Base-by-base conservation (phyloP, 352 stramenopile species). In the Pythium phragmiticola region DNA sequence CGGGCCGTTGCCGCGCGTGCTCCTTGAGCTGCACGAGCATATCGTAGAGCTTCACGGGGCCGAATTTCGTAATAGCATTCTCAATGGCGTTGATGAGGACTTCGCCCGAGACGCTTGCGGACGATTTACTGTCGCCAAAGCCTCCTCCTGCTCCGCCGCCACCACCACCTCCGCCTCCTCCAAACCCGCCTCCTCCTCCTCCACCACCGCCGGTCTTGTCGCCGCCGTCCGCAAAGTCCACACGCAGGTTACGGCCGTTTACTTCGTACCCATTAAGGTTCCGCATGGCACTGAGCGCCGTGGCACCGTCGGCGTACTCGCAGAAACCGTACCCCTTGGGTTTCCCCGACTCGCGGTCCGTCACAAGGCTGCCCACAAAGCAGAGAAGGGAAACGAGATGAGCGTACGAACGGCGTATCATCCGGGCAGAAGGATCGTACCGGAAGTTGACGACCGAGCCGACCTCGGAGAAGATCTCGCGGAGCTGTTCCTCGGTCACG, bases 271-370 rank as follows among this genome's bases (percentile, higher is more conserved):
- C 86, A 54, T 94, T 94, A 28, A 94, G 73, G 65, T 94, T 94
- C 17, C 86, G 80, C 86, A 94, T 94, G 13, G 84, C 84, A 55
- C 82, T 92, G 17, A 94, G 63, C 23, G 84, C 84, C 33, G 84
- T 94, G n/a, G 83, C 84, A 56, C 86, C 86, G 37, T 94, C 86
- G 0, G 79, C 82, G 65, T 94, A 94, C 63, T 94, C 86, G 61
- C 86, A 94, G 65, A 94, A 94, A 19, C 86, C 86, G 57, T 93
- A 94, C 28, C 86, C 86, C 60, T 94, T 94, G 37, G 86, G 84
- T 55, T 94, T 94, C 6, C 86, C 86, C 0, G 84, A 86, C 64
- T 94, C 86, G 66, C 86, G 75, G 58, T 94, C 86, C 7, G 84
- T 93, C 62, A 94, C 86, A 19, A 94, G 72, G 12, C 86, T 95